Percentiles rank a stretch among this genome's conserved stretches.
These are phyloP conservation scores for Metschnikowia vanudenii DNA, from an alignment of 805 yeast genomes.

Conservation along the genomic window DNA sequence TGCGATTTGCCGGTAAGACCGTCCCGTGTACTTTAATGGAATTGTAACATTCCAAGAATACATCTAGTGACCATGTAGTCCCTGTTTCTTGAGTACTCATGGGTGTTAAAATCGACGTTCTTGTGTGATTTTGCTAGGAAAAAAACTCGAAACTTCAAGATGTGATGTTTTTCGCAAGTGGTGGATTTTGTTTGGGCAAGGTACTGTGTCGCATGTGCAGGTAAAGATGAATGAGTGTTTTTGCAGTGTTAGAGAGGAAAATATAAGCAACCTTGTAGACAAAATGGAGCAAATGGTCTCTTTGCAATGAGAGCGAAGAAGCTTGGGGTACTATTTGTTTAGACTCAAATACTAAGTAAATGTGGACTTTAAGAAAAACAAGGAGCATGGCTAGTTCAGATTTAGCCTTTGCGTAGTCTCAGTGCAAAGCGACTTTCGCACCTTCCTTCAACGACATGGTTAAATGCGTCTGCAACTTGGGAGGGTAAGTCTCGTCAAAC, in stretches of 20 bases:
- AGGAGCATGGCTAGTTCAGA: too few species aligned
- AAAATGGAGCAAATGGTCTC: not conserved
- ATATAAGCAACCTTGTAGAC: not conserved
- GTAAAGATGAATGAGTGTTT: not conserved
- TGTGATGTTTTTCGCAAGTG: slow-evolving; percentile 4
- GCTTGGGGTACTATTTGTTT: too few species aligned
- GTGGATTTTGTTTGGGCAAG: slow-evolving; percentile 7
- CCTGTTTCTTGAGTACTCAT: not conserved
- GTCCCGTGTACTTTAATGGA: slow-evolving; percentile 11
- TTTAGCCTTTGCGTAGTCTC: not conserved
- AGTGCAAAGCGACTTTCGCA: slow-evolving; percentile 13
- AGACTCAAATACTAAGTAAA: too few species aligned
- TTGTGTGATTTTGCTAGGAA: not conserved
- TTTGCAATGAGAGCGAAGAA: too few species aligned
- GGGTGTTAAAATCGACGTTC: not conserved
- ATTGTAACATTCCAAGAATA: slow-evolving; percentile 17
- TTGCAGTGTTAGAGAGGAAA: not conserved
- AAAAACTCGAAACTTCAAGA: not conserved
- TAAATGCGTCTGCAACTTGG: slow-evolving; percentile 15
- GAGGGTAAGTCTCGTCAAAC: slow-evolving; percentile 16
- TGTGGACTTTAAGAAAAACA: too few species aligned
- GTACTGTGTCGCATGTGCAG: slow-evolving; percentile 2
- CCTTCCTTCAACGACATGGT: slow-evolving; percentile 20
- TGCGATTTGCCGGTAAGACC: slow-evolving; percentile 7
- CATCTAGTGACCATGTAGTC: slow-evolving; percentile 16